Base-by-base conservation (phyloP, 257 asterid species). In the Knoxia roxburghii region DNA sequence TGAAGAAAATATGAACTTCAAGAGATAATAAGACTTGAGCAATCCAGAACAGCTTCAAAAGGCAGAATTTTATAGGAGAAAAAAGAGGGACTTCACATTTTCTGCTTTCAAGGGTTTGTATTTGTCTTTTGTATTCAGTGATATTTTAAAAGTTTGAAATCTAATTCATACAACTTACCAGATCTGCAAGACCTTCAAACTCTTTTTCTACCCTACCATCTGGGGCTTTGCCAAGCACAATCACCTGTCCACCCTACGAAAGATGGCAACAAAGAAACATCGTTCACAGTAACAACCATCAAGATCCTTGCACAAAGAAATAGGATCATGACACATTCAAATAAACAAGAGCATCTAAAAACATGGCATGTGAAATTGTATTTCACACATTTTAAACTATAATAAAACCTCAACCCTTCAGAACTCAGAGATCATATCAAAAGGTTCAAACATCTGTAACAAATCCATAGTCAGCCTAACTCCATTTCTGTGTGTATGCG, bases 231-330 rank as follows among this genome's bases (percentile, higher is more conserved):
- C 97, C 97, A 72, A 90, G 70, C 53, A 88, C 79, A 66, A 90
- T 70, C 87, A 90, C 69, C 83, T 90, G 95, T 69, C 96, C 97
- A 45, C 95, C 93, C 97, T 90, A 73, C 27, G 79, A 72, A 71
- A 40, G 30, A 50, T 33, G 46, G 23, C 72, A 68, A 30, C n/a
- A 65, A 29, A 23, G 27, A 58, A 43, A 48, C 41, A 41, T 62
- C 41, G 24, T 53, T 21, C 32, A 62, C 56, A 50, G 15, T 33
- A 29, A 13, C 61, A 43, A 30, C 10, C 7, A 65, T 48, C 27
- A 65, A 48, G 27, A 41, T 66, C 68, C 17, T 51, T 6, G 27
- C 33, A 40, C 29, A 10, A 66, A 52, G 2, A 55, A 1, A 15
- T 27, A 6, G 58, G 55, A 30, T 17, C 26, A 6, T 13, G 43